Conservation (phyloP, 306 rosid genomes). For the Cucumis melo region DNA sequence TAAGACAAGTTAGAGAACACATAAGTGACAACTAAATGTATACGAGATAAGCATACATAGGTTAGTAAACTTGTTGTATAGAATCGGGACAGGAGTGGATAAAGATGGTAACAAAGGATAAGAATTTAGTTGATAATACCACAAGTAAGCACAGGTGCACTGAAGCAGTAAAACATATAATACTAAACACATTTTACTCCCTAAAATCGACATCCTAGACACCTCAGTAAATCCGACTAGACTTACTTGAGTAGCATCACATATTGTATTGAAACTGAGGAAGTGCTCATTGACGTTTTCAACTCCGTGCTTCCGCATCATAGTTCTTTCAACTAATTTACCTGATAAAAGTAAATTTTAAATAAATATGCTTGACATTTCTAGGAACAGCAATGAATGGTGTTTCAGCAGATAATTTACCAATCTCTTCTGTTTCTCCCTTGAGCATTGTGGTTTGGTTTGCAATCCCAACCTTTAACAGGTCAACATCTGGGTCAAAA, state of each 20-base stretch:
- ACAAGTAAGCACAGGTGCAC: background rate
- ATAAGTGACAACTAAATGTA: background rate
- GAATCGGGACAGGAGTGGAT: background rate
- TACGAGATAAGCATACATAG: background rate
- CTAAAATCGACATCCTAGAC: background rate
- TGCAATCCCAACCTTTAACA: slow-evolving; percentile 64
- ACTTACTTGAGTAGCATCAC: slow-evolving; percentile 91
- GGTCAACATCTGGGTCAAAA: slow-evolving; percentile 75
- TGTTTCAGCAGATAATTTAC: slow-evolving; percentile 26
- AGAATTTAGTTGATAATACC: background rate
- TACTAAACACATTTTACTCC: background rate
- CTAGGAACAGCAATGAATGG: background rate
- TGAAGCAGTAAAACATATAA: background rate
- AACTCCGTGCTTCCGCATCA: slow-evolving; percentile 83
- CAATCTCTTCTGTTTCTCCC: slow-evolving; percentile 98
- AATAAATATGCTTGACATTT: background rate
- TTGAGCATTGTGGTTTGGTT: slow-evolving; percentile 99
- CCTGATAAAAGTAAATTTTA: slow-evolving; percentile 28
- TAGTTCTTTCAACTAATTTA: slow-evolving; percentile 64
- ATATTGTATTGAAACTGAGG: slow-evolving; percentile 89
- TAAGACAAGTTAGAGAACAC: background rate
- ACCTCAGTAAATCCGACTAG: background rate
- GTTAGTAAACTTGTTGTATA: background rate
- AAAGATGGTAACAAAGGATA: background rate
- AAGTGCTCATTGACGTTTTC: slow-evolving; percentile 70